phyloP scores from a whole-genome alignment of 352 stramenopile species.

The Pythium phragmiticola region DNA sequence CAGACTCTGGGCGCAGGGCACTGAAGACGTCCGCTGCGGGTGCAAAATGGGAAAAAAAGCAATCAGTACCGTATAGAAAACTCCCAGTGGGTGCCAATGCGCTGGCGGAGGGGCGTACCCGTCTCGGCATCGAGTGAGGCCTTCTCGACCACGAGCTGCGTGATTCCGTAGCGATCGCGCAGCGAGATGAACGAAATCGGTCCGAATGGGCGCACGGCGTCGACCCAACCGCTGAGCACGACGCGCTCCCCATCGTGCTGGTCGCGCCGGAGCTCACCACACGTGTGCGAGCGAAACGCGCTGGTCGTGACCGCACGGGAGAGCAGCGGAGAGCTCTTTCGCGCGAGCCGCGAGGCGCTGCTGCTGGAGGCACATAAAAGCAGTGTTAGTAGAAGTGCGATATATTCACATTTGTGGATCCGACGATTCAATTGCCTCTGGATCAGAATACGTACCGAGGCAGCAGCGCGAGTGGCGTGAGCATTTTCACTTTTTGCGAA shows the following conservation, averaged over 20 bases:
- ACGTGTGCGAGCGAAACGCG: slow-evolving; percentile 73
- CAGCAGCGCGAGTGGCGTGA: slow-evolving; percentile 23
- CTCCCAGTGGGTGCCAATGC: no score
- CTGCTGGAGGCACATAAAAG: background rate
- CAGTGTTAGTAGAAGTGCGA: background rate
- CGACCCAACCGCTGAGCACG: slow-evolving; percentile 77
- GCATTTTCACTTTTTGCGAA: slow-evolving; percentile 1
- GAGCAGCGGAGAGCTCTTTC: background rate
- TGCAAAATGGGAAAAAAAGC: background rate
- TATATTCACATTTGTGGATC: background rate
- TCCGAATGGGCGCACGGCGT: slow-evolving; percentile 72
- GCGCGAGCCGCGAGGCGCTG: slow-evolving; percentile 12
- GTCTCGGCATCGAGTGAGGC: slow-evolving; percentile 39
- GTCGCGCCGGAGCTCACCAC: slow-evolving; percentile 58
- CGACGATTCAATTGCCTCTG: background rate
- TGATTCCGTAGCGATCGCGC: slow-evolving; percentile 75
- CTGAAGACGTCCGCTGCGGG: slow-evolving; percentile 40
- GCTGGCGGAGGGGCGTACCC: slow-evolving; percentile 21
- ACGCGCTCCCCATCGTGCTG: slow-evolving; percentile 50
- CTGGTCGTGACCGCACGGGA: slow-evolving; percentile 23
- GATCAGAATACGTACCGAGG: slow-evolving; percentile 16
- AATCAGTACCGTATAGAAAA: no score
- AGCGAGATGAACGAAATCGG: slow-evolving; percentile 82
- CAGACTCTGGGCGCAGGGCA: slow-evolving; percentile 61
- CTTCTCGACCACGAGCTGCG: slow-evolving; percentile 80